These are phyloP conservation scores for Saccharomyces paradoxus DNA, from an alignment of 805 yeast genomes.

Conservation along the genomic window DNA sequence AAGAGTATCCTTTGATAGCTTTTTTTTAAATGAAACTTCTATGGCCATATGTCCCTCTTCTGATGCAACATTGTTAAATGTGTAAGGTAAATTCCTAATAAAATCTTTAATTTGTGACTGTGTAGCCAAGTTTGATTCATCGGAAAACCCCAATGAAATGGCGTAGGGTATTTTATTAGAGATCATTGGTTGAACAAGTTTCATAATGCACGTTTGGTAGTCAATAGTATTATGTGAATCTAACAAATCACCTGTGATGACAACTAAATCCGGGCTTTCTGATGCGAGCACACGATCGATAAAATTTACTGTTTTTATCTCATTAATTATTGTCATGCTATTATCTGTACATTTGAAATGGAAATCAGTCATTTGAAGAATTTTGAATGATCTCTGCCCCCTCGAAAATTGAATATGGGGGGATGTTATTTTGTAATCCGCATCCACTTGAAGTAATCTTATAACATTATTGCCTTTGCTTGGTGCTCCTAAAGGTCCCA, in stretches of 20 bases:
- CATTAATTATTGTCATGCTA: slow-evolving; percentile 31
- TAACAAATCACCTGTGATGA: slow-evolving; percentile 57
- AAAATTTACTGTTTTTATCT: slow-evolving; percentile 41
- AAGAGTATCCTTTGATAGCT: neutral
- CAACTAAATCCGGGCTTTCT: slow-evolving; percentile 56
- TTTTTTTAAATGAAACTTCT: neutral
- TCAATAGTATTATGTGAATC: slow-evolving; percentile 53
- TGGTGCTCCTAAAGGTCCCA: neutral
- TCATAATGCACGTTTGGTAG: slow-evolving; percentile 51
- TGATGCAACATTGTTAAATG: slow-evolving; percentile 33
- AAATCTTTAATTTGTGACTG: slow-evolving; percentile 39
- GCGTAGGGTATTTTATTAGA: slow-evolving; percentile 51
- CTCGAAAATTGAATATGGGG: neutral
- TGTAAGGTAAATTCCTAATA: slow-evolving; percentile 42
- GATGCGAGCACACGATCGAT: slow-evolving; percentile 42
- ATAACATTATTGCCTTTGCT: neutral
- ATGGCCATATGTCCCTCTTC: slow-evolving; percentile 6
- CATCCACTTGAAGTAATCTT: neutral
- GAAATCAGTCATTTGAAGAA: slow-evolving; percentile 59
- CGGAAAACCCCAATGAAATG: slow-evolving; percentile 52
- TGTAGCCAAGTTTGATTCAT: slow-evolving; percentile 43
- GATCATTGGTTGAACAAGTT: slow-evolving; percentile 49
- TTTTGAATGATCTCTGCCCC: slow-evolving; percentile 35
- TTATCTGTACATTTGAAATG: slow-evolving; percentile 52
- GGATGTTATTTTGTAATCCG: neutral